Percentiles rank a stretch among this genome's conserved stretches.
phyloP scores from a whole-genome alignment of 164 flowering plant genomes.

The Houttuynia cordata region DNA sequence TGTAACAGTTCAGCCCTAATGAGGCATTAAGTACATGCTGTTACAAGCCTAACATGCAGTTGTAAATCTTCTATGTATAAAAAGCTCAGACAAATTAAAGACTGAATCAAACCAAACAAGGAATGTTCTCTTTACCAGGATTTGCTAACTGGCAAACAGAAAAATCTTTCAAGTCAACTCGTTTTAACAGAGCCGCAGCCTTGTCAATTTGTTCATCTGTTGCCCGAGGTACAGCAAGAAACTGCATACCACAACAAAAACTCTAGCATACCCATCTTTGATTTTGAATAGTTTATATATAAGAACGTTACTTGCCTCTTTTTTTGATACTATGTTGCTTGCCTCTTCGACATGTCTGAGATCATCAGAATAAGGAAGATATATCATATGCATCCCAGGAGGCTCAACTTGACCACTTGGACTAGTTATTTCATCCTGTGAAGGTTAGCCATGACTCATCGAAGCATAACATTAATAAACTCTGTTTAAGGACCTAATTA shows the following conservation, averaged over 20 bases:
- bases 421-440: slow-evolving; percentile 65
- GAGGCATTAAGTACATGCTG: too few relatives aligned
- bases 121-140: slow-evolving; percentile 44
- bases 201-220: slow-evolving; percentile 66
- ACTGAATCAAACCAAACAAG: neutral
- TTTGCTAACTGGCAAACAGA: slow-evolving; percentile 92
- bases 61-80: neutral
- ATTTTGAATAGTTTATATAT: neutral
- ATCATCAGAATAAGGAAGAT: slow-evolving; percentile 92
- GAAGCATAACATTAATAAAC: too few relatives aligned
- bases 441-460: neutral
- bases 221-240: slow-evolving; percentile 47
- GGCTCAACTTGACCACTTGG: slow-evolving; percentile 91
- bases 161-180: slow-evolving; percentile 75
- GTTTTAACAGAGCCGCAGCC: slow-evolving; percentile 55
- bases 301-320: slow-evolving; percentile 59
- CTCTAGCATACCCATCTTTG: neutral
- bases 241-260: slow-evolving; percentile 28
- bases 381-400: slow-evolving; percentile 97
- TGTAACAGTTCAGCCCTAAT: too few relatives aligned
- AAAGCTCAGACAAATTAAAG: neutral
- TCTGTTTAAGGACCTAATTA: too few relatives aligned
- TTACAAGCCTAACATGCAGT: too few relatives aligned
- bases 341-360: slow-evolving; percentile 84
- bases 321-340: too few relatives aligned